A percentile compares a stretch with the other conserved stretches of the same genome.
These are phyloP conservation scores for Crithidia acanthocephali DNA, from an alignment of 208 protist genomes.

Conservation along the genomic window DNA sequence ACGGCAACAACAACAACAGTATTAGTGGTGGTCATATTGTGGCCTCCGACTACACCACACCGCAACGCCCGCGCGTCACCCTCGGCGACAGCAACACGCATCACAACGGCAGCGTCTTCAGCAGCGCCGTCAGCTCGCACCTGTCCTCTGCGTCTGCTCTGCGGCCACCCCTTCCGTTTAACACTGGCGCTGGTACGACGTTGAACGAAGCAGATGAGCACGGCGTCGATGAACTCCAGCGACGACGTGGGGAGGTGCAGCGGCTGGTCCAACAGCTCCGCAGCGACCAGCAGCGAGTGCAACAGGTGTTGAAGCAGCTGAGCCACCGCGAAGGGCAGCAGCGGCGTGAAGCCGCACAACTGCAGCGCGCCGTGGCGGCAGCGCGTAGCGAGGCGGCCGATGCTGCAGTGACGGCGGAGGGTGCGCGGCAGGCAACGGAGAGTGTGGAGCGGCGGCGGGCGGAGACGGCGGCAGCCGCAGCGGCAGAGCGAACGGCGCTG, in stretches of 20 bases:
- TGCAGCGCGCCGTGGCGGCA: constrained; percentile 22
- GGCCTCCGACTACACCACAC: constrained; percentile 22
- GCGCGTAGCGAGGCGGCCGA: constrained; percentile 26
- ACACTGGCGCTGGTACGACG: background rate
- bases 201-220: background rate
- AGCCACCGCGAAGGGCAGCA: constrained; percentile 14
- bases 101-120: constrained; percentile 14
- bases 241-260: constrained; percentile 39
- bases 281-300: constrained; percentile 26
- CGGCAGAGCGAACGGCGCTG: constrained; percentile 38
- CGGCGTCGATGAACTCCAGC: constrained; percentile 14
- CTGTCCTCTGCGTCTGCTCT: constrained; percentile 11
- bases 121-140: constrained; percentile 23
- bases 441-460: constrained; percentile 29
- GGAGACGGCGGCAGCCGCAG: constrained; percentile 29
- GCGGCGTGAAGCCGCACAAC: constrained; percentile 32
- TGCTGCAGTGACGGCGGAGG: constrained; percentile 28
- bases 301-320: constrained; percentile 32
- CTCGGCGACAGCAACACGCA: background rate
- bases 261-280: constrained; percentile 36
- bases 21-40: background rate
- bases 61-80: constrained; percentile 16
- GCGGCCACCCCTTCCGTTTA: background rate
- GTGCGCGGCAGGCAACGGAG: constrained; percentile 25
- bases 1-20: too few relatives aligned